Base-by-base conservation (phyloP, 208 protist genomes). In the Crithidia acanthocephali region DNA sequence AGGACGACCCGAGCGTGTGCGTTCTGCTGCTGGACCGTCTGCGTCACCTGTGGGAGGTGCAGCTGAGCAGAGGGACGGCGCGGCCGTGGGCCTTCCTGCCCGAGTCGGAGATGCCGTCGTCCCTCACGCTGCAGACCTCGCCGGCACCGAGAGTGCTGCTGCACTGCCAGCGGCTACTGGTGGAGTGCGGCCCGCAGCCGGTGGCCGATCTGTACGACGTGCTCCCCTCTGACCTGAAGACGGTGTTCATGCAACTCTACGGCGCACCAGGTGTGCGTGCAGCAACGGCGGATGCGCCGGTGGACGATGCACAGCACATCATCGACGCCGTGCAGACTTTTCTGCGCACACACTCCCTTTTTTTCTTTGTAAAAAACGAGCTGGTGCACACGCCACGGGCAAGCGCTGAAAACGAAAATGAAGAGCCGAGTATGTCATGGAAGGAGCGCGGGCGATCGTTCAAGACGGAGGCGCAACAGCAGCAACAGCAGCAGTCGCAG, bases 1-100 rank as follows among this genome's bases (percentile, higher is more conserved):
- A 47, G 2, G 75, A 67, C 25, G 70, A 80, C 28, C 56, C 52
- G 1, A 51, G 70, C 9, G 70, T 74, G 44, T 72, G 72, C 48
- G 51, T 97, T 55, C 67, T 97, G 18, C 40, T 95, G 42, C 86
- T 94, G 63, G 93, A 97, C 67, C 84, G 93, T 25, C 71, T 95
- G 40, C 86, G 90, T 16, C 88, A 95, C 74, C 27, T 91, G 20
- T 97, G 92, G 68, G 89, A 95, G 68, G 93, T 97, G 35, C 77
- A 87, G 28, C 67, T 93, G 30, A 53, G 56, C 6, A 68, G 32
- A 0, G 79, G 67, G 28, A 73, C 44, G 27, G 81, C 91, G 42
- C 79, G 87, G 2, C 86, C 83, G 58, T 97, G 92, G 90, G 61
- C 79, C 18, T 80, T 87, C 15, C 77, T 95, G 37, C 58, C 79